A percentile compares a stretch with the other conserved stretches of the same genome.
Evolutionary conservation across 1,284 basidiomycete species (phyloP).

Genomic region (Marasmius oreades): DNA sequence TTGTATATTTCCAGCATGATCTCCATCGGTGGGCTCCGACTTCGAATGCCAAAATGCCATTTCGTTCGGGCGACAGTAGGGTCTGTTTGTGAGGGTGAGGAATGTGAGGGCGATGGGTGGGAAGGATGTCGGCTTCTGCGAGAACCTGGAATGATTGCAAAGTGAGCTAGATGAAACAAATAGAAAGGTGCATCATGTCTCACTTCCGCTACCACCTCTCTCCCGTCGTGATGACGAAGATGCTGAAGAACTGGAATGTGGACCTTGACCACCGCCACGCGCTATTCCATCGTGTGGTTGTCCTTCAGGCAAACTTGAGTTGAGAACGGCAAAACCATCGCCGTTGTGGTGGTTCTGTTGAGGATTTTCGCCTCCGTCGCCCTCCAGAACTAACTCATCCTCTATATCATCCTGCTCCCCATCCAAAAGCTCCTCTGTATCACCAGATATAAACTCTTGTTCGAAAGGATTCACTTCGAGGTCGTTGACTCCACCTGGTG

Average conservation of each 20-base stretch:
- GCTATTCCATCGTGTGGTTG: constrained; percentile 20
- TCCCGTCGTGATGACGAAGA: not conserved
- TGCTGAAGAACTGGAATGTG: not conserved
- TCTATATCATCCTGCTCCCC: constrained; percentile 65
- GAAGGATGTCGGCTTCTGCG: constrained; percentile 37
- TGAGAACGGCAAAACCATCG: constrained; percentile 69
- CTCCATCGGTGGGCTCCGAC: constrained; percentile 95
- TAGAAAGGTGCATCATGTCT: too few relatives aligned
- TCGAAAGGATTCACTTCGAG: constrained; percentile 74
- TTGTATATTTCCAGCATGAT: constrained; percentile 99
- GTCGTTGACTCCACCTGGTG: constrained; percentile 45
- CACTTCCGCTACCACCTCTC: not conserved
- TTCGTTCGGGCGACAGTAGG: constrained; percentile 47
- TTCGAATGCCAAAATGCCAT: constrained; percentile 99
- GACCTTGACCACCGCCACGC: not conserved
- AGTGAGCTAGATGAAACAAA: not conserved
- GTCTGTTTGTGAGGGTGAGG: not conserved
- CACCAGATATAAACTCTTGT: constrained; percentile 66
- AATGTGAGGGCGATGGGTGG: not conserved
- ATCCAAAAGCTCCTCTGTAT: constrained; percentile 44
- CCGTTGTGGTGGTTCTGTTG: not conserved
- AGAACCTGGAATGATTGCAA: not conserved
- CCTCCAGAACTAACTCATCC: constrained; percentile 44
- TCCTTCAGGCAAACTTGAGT: constrained; percentile 74
- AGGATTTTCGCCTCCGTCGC: constrained; percentile 47